Base-by-base conservation (phyloP, 1,139 yeast genomes). In the Debaryomyces robertsiae region DNA sequence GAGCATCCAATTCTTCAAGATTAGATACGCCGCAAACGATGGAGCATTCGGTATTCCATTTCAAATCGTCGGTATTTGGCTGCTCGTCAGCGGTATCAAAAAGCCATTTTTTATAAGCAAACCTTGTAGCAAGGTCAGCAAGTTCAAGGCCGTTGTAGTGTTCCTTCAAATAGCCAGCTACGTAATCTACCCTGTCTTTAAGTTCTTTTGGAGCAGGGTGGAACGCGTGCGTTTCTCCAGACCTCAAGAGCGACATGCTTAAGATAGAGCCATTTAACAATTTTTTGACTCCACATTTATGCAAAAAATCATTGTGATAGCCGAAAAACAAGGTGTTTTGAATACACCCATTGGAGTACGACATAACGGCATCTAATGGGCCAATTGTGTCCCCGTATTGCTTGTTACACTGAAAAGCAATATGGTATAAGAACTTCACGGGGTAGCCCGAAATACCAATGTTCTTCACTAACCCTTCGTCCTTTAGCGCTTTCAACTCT, bases 391-490 rank as follows among this genome's bases (percentile, higher is more conserved):
- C 56, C 3, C 14, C 9, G 29, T 35, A 36, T 16, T 54, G 55
- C 2, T 55, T 39, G 2, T 55, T 57, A 39, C 77, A 70, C 19
- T 45, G 50, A 11, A 47, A 45, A 0, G 85, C 79, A 17, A 83
- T 64, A 36, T 73, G 55, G 48, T 75, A 73, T 36, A 91, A 65
- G 44, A 78, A 82, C 14, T 79, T 80, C 16, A 91, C 81, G 0
- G 97, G 97, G 56, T 89, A 90, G 0, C 97, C 98, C 7, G 95
- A 82, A 33, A 90, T 65, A 6, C 98, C 98, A 43, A 90, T 75
- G 51, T 82, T 70, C 34, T 64, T 68, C 33, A 89, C 73, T 6
- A 75, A 31, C 0, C 96, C 96, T 52, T 81, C 81, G 3, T 68
- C 53, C 58, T 88, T 85, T 52, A 91, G 65, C 36, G 54, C 52